phyloP scores from a whole-genome alignment of 192 early-diverging fungal species.

The Backusella mclennaniae region DNA sequence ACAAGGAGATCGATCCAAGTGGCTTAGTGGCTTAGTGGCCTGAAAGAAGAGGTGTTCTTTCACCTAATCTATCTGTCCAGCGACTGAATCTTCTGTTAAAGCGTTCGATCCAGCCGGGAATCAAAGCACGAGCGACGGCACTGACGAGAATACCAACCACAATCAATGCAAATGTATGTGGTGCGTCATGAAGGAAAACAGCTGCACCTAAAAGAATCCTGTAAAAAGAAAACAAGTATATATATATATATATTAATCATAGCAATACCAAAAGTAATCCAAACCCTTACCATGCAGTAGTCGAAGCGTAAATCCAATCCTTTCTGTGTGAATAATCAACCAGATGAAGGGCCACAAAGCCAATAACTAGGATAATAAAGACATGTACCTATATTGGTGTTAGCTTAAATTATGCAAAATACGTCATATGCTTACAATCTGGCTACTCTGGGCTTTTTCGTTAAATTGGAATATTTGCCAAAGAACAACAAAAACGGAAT shows the following conservation, averaged over 20 bases:
- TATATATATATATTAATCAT: background rate
- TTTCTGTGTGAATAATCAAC: conserved; percentile 38
- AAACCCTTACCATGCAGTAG: conserved; percentile 37
- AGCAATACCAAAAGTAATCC: background rate
- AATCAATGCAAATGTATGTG: conserved; percentile 32
- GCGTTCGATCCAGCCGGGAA: conserved; percentile 25
- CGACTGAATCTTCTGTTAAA: conserved; percentile 23
- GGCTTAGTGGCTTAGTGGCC: background rate
- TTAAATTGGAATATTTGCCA: conserved; percentile 27
- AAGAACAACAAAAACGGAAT: conserved; percentile 20
- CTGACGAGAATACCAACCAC: conserved; percentile 34
- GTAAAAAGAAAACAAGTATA: background rate
- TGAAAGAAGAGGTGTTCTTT: conserved; percentile 33
- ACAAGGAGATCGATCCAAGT: background rate
- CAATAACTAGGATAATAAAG: conserved; percentile 13
- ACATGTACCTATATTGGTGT: conserved; percentile 10
- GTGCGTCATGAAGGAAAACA: conserved; percentile 6
- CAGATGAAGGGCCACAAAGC: conserved; percentile 22
- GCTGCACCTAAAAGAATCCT: conserved; percentile 24
- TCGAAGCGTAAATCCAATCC: conserved; percentile 37
- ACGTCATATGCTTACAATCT: conserved; percentile 2
- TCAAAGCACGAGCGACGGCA: conserved; percentile 27
- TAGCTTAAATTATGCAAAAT: background rate
- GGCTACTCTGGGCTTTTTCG: conserved; percentile 1
- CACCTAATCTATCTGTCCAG: conserved; percentile 29